Percentiles rank a stretch among this genome's conserved stretches.
Evolutionary conservation across 192 early-diverging fungal species (phyloP).

Genomic region (Phlyctochytrium bullatum): DNA sequence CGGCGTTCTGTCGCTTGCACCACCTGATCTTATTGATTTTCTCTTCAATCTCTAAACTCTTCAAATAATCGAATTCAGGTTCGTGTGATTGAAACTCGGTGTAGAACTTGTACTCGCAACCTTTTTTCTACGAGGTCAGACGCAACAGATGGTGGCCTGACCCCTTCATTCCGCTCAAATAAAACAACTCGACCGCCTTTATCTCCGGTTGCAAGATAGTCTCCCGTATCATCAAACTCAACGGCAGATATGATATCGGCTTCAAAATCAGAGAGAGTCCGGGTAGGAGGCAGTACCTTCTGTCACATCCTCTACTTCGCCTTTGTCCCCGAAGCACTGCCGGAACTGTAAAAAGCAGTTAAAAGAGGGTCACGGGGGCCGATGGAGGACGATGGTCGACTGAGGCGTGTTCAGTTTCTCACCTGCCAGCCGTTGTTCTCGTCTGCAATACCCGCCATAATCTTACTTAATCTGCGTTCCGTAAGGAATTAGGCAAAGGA

Average conservation of each 20-base stretch:
- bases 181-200: constrained; percentile 97
- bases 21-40: constrained; percentile 99
- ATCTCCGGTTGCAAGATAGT: constrained; percentile 96
- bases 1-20: constrained; percentile 94
- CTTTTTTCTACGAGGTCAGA: constrained; percentile 79
- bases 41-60: constrained; percentile 98
- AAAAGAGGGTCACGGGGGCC: background rate
- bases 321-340: constrained; percentile 99
- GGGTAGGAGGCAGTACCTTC: constrained; percentile 70
- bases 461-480: too few relatives aligned
- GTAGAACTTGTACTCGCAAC: constrained; percentile 99
- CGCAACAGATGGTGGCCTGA: constrained; percentile 26
- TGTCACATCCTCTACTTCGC: constrained; percentile 96
- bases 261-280: constrained; percentile 38
- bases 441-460: constrained; percentile 16
- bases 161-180: constrained; percentile 95
- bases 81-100: constrained; percentile 99
- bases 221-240: constrained; percentile 96
- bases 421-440: constrained; percentile 30
- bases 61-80: constrained; percentile 99
- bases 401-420: background rate
- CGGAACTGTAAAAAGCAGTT: constrained; percentile 73
- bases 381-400: background rate
- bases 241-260: constrained; percentile 99
- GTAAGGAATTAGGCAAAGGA: too few relatives aligned